Evolutionary conservation across 225 moss, liverwort and hornwort species (phyloP), one percentile per base, ranked within the genome.

Genomic region (Sphagnum contortum): DNA sequence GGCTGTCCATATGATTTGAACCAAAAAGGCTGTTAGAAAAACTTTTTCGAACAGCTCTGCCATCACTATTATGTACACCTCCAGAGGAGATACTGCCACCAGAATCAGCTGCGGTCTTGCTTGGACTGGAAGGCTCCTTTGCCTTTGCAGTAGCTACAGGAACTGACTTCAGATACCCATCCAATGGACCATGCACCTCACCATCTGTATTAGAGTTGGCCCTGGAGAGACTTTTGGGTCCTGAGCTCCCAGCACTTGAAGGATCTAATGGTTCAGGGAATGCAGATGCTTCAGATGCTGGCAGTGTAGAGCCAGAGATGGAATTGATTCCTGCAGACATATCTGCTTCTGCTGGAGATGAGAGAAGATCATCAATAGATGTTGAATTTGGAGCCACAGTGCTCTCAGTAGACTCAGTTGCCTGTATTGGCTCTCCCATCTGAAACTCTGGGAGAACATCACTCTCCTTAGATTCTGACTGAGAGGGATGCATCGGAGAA

Each of bases 151-250:
- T 84, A 48, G 74, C 64, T 64, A 85, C 70, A 6, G 74, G 72
- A 2, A 79, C 48, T 47, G 87, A 83, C 3, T 71, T 75, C 9
- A 83, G 72, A 64, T 85, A 87, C 0, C 76, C 70, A 65, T 89
- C 77, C 6, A 91, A 94, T 51, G 80, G 82, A 70, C 89, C 87
- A 67, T 82, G 86, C 12, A 76, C 75, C n/a, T 67, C 87, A n/a
- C 72, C 60, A 46, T 77, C 74, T 12, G 72, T 69, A 3, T 70
- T 76, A 3, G 67, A 79, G 44, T 71, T 71, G 29, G 29, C 29
- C 29, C 29, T 29, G 29, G 29, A 29, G 29, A 29, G 29, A 29
- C 29, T 29, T 29, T 29, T 29, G 29, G 29, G 29, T 29, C 29
- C 29, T 29, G 29, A 29, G 29, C 29, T 29, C 29, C 29, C 29